Conservation (phyloP, 2,329 filamentous ascomycete genomes). For the Amylocarpus encephaloides region DNA sequence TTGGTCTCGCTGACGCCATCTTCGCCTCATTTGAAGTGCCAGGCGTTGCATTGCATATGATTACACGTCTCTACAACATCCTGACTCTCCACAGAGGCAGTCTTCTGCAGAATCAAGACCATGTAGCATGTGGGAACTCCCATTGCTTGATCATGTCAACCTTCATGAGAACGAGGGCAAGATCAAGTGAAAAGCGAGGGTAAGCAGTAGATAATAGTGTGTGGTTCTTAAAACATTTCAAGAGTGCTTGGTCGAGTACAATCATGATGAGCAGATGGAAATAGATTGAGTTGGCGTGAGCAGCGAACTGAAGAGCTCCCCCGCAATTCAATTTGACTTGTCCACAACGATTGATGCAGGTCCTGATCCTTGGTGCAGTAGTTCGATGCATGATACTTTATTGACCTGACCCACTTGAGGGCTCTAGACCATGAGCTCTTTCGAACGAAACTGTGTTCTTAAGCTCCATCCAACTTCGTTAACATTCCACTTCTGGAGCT, state of each 20-base stretch:
- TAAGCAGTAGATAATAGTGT: too few species aligned
- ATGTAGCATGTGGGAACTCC: background rate
- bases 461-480: background rate
- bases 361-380: conserved; percentile 4
- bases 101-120: background rate
- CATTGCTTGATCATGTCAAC: too few species aligned
- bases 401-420: background rate
- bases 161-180: too few species aligned
- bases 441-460: background rate
- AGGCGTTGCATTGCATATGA: background rate
- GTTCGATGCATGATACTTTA: background rate
- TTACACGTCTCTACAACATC: background rate
- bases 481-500: background rate
- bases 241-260: too few species aligned
- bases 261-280: too few species aligned
- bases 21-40: background rate
- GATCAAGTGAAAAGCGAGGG: too few species aligned
- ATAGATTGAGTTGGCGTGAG: too few species aligned
- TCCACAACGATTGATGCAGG: background rate
- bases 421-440: background rate
- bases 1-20: background rate
- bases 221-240: too few species aligned
- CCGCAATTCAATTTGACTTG: background rate
- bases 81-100: background rate
- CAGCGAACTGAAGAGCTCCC: background rate